Percentiles rank a stretch among this genome's conserved stretches.
phyloP scores from a whole-genome alignment of 2,329 filamentous ascomycete genomes.

The Diplodia seriata region DNA sequence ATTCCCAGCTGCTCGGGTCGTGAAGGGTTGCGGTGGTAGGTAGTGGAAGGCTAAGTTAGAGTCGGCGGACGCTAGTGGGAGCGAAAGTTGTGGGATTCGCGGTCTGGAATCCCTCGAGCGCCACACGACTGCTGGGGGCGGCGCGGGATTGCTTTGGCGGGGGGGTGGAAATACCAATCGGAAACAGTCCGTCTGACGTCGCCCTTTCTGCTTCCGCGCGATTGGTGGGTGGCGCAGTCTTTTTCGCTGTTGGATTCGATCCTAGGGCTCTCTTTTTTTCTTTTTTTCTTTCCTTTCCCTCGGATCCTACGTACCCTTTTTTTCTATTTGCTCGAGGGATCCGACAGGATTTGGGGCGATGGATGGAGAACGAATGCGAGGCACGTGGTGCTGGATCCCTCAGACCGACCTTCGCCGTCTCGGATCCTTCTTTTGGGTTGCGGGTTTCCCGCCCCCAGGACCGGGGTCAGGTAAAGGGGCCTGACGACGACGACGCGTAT shows the following conservation, averaged over 20 bases:
- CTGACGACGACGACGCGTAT: too few relatives aligned
- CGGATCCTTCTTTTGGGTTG: neutral
- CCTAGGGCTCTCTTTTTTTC: neutral
- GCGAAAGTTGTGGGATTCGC: neutral
- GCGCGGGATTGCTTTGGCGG: neutral
- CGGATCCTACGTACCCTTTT: neutral
- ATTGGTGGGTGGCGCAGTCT: neutral
- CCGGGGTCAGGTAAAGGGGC: neutral
- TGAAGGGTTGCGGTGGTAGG: neutral
- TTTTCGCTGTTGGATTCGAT: neutral
- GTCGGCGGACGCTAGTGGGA: constrained; percentile 3
- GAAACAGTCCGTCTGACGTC: neutral
- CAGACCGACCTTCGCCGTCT: neutral
- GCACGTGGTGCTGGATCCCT: neutral
- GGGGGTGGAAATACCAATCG: neutral
- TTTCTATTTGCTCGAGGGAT: neutral
- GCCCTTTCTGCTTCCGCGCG: neutral
- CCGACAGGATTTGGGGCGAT: neutral
- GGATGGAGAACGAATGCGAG: neutral
- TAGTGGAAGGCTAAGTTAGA: neutral
- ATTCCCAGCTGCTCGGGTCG: too few relatives aligned
- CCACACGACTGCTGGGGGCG: neutral
- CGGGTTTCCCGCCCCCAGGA: too few relatives aligned
- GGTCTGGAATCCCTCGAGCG: constrained; percentile 2
- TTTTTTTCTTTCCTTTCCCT: neutral